Evolutionary conservation across 768 basidiomycete species (phyloP), one percentile per base, ranked within the genome.

Genomic region (Coprinopsis sp.): DNA sequence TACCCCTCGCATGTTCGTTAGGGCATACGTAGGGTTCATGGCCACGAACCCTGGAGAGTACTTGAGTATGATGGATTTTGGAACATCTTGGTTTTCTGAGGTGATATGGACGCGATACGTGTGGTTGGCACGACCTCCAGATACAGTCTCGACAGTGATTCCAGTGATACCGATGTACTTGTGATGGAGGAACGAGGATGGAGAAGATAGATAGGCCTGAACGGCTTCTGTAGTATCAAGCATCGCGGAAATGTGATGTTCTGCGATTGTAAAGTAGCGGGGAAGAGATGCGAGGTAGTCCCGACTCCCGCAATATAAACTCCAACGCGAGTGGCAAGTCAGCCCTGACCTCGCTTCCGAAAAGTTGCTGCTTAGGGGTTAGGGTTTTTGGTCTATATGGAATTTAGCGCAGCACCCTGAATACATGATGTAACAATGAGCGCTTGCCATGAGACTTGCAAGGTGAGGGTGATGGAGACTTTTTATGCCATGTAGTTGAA

Each of bases 51-150:
- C 8, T 6, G 40, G 40, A 10, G 40, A 42, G 27, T 42, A 42
- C 40, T 42, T 42, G 27, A 42, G 5, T 6, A 42, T 42, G 10
- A 28, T 11, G 27, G 40, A 42, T 5, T 39, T 22, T 4, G 24
- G 12, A 13, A 7, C 40, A 29, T 29, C 13, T 39, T 4, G 18
- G 5, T 8, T 8, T 4, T 42, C 14, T 5, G 30, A 30, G 10
- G n/a, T n/a, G 16, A 30, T n/a, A n/a, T n/a, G n/a, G n/a, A n/a
- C 40, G 4, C 40, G 24, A 19, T 42, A 42, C 11, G 40, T 42
- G 27, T 42, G 40, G 27, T 42, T 42, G 4, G 40, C 27, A 4
- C 27, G 28, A 4, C 40, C 40, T 28, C 40, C 40, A 30, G 40
- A 28, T 4, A 42, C 40, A 6, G 19, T 6, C 21, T 6, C 8